phyloP scores from a whole-genome alignment of 176 grass and related monocot genomes.

The Oryza coarctata region DNA sequence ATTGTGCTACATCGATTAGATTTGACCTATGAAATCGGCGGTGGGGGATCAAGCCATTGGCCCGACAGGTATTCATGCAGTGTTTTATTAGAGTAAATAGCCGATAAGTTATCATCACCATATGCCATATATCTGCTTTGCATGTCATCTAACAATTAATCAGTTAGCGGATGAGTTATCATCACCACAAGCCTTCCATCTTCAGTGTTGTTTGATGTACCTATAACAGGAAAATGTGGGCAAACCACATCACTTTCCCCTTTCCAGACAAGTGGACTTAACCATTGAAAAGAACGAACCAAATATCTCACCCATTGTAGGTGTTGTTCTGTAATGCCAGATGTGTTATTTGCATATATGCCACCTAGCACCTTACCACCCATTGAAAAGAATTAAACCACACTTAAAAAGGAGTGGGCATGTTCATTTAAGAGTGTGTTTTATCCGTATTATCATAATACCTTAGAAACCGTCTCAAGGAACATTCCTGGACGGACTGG shows the following conservation, averaged over 20 bases:
- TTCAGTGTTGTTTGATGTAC: conserved; percentile 83
- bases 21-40: too few relatives aligned
- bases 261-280: not conserved
- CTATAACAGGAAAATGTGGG: conserved; percentile 31
- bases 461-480: conserved; percentile 87
- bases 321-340: conserved; percentile 92
- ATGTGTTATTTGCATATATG: conserved; percentile 67
- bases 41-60: too few relatives aligned
- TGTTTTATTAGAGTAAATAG: too few relatives aligned
- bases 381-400: conserved; percentile 8
- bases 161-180: too few relatives aligned
- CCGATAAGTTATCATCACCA: too few relatives aligned
- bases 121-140: too few relatives aligned
- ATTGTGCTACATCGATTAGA: too few relatives aligned
- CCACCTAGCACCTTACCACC: conserved; percentile 75
- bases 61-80: too few relatives aligned
- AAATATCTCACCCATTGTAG: conserved; percentile 80
- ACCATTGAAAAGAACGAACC: not conserved
- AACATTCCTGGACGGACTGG: conserved; percentile 96
- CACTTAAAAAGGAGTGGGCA: not conserved
- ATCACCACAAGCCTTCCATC: too few relatives aligned
- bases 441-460: conserved; percentile 24
- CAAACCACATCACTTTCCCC: not conserved
- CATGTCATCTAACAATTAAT: too few relatives aligned
- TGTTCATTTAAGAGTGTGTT: not conserved